These are phyloP conservation scores for Zopfochytrium polystomum DNA, from an alignment of 371 early-diverging fungal genomes.

Conservation along the genomic window DNA sequence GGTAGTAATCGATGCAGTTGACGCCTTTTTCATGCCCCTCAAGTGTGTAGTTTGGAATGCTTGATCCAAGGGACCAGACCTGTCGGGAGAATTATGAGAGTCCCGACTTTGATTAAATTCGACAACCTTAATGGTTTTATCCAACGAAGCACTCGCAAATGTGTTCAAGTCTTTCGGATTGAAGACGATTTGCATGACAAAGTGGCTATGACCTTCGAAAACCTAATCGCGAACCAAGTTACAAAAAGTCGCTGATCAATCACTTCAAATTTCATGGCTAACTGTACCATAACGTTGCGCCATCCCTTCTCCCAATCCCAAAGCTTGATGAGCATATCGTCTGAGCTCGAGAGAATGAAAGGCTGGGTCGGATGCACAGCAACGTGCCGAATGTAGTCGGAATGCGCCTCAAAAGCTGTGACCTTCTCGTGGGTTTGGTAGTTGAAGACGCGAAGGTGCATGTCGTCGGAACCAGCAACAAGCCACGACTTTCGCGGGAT, in stretches of 20 bases:
- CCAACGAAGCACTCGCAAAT: constrained; percentile 92
- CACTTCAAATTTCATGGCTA: neutral
- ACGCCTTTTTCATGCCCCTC: constrained; percentile 95
- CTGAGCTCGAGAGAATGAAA: constrained; percentile 90
- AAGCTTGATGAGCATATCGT: constrained; percentile 97
- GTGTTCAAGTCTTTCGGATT: constrained; percentile 97
- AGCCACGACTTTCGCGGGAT: constrained; percentile 96
- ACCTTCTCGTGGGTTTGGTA: constrained; percentile 98
- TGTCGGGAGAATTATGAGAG: constrained; percentile 25
- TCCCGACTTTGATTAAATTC: neutral
- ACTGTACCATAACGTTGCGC: constrained; percentile 80
- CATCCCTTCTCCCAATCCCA: constrained; percentile 99
- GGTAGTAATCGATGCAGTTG: constrained; percentile 92
- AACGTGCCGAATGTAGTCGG: constrained; percentile 96
- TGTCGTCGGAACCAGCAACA: constrained; percentile 96
- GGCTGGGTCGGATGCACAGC: constrained; percentile 95
- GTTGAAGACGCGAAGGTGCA: constrained; percentile 97
- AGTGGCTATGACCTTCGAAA: constrained; percentile 98
- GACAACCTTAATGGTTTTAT: constrained; percentile 81
- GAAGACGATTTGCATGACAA: constrained; percentile 94
- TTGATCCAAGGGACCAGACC: constrained; percentile 82
- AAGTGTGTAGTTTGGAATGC: constrained; percentile 87
- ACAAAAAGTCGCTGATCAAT: neutral
- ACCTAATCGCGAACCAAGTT: constrained; percentile 10
- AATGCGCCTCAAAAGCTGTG: constrained; percentile 94